A percentile compares a stretch with the other conserved stretches of the same genome.
phyloP scores from a whole-genome alignment of 2,329 filamentous ascomycete species.

The Alternaria infectoria region DNA sequence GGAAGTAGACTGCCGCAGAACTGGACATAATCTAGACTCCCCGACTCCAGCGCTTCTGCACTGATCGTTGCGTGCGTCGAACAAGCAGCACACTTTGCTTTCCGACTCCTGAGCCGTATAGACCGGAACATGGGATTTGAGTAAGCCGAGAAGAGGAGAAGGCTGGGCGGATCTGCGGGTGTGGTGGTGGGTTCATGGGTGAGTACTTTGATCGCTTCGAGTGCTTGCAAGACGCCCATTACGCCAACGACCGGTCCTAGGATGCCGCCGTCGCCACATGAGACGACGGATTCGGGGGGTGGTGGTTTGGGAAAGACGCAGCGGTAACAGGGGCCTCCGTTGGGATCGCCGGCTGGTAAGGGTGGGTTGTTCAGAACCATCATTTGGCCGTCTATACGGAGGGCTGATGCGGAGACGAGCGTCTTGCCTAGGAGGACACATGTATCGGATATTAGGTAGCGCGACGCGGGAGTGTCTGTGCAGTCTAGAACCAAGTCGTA shows the following conservation, averaged over 20 bases:
- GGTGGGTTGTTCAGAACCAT: conserved; percentile 86
- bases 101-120: conserved; percentile 73
- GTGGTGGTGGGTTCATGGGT: conserved; percentile 46
- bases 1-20: conserved; percentile 76
- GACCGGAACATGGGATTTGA: conserved; percentile 69
- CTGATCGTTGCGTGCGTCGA: conserved; percentile 69
- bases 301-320: conserved; percentile 91
- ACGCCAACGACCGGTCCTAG: conserved; percentile 89
- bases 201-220: conserved; percentile 88
- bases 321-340: conserved; percentile 85
- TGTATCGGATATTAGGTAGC: conserved; percentile 90
- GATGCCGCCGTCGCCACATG: conserved; percentile 92
- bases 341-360: conserved; percentile 60
- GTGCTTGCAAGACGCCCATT: conserved; percentile 91
- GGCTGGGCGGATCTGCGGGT: conserved; percentile 42
- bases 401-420: conserved; percentile 86
- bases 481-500: conserved; percentile 94
- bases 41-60: conserved; percentile 64
- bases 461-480: conserved; percentile 88
- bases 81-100: conserved; percentile 78
- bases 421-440: conserved; percentile 81
- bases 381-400: conserved; percentile 88
- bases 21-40: conserved; percentile 79
- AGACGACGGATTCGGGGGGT: conserved; percentile 79
- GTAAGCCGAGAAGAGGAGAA: conserved; percentile 64